Conservation (phyloP, 345 rosid genomes). For the Moringa oleifera region DNA sequence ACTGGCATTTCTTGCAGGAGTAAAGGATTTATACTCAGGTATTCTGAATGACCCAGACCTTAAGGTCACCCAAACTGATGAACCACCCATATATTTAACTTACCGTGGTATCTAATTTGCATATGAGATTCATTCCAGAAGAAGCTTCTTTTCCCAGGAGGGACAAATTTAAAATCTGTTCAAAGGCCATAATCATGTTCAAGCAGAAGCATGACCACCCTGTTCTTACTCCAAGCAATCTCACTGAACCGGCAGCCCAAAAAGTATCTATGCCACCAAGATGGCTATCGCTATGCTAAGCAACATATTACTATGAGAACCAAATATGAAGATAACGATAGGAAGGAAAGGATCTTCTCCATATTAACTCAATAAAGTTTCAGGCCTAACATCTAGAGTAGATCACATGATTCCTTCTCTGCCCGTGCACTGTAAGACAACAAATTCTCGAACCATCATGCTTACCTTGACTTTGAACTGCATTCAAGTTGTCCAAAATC, state of each 20-base stretch:
- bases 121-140: too few relatives aligned
- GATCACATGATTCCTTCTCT: not conserved
- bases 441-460: not conserved
- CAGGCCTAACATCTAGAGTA: not conserved
- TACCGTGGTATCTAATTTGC: too few relatives aligned
- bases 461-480: not conserved
- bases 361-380: not conserved
- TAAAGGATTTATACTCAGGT: too few relatives aligned
- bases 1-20: too few relatives aligned
- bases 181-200: not conserved
- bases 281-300: too few relatives aligned
- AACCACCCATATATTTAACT: too few relatives aligned
- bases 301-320: too few relatives aligned
- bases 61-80: too few relatives aligned
- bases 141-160: too few relatives aligned
- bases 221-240: slow-evolving; percentile 35
- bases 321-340: not conserved
- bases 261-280: too few relatives aligned
- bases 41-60: too few relatives aligned
- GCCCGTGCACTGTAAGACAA: not conserved
- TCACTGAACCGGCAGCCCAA: slow-evolving; percentile 95
- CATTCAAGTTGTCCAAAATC: not conserved
- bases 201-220: not conserved
- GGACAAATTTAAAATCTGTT: not conserved
- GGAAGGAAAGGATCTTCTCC: not conserved